phyloP scores from a whole-genome alignment of 495 filamentous ascomycete species.

The Aspergillus bertholletiae region DNA sequence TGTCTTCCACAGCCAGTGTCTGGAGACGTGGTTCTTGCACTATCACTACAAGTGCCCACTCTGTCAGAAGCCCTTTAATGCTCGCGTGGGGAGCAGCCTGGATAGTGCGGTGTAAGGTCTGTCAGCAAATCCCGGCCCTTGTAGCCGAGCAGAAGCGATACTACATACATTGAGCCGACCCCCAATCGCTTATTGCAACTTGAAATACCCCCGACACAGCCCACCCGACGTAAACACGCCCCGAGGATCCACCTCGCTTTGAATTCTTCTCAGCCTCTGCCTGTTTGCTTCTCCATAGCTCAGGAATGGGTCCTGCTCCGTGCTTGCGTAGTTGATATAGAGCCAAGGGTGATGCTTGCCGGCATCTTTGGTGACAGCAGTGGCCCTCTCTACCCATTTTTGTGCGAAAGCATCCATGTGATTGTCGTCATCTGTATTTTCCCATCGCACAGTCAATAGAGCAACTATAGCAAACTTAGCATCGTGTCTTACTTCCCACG shows the following conservation, averaged over 20 bases:
- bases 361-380: neutral
- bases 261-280: constrained; percentile 1
- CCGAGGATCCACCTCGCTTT: neutral
- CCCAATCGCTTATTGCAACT: neutral
- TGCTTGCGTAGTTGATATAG: constrained; percentile 25
- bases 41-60: neutral
- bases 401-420: neutral
- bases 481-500: neutral
- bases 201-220: constrained; percentile 5
- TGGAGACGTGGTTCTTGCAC: neutral
- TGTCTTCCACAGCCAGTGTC: neutral
- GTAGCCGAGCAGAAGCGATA: neutral
- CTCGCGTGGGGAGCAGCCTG: neutral
- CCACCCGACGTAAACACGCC: constrained; percentile 2
- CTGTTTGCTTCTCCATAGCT: constrained; percentile 27
- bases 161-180: neutral
- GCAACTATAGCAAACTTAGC: constrained; percentile 11
- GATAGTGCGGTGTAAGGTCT: neutral
- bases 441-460: constrained; percentile 26
- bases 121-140: neutral
- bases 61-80: neutral
- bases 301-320: constrained; percentile 26
- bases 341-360: constrained; percentile 5
- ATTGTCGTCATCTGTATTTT: constrained; percentile 22
- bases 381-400: neutral